Conservation (phyloP, 164 flowering plant genomes). For the Piper longum region DNA sequence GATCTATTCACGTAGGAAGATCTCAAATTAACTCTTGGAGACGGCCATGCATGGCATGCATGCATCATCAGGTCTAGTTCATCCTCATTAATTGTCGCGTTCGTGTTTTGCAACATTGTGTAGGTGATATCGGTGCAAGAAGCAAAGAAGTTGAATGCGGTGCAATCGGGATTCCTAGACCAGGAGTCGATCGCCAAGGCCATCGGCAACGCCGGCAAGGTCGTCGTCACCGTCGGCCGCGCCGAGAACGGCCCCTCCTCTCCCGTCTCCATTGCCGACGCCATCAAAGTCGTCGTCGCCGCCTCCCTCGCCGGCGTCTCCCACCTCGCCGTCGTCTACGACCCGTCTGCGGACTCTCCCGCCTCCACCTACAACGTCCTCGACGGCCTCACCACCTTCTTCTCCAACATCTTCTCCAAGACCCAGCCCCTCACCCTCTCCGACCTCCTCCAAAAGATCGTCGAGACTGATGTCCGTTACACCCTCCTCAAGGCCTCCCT, state of each 20-base stretch:
- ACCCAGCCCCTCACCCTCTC: conserved; percentile 43
- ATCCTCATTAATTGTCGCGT: too few relatives aligned
- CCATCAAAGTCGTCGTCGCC: conserved; percentile 58
- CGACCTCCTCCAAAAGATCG: conserved; percentile 48
- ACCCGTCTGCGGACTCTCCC: conserved; percentile 11
- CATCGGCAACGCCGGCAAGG: conserved; percentile 88
- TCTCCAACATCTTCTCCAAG: conserved; percentile 57
- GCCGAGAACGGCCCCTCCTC: conserved; percentile 54
- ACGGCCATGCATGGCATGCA: too few relatives aligned
- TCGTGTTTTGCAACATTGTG: background rate
- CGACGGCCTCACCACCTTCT: conserved; percentile 65
- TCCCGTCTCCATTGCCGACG: conserved; percentile 48
- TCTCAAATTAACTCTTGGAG: too few relatives aligned
- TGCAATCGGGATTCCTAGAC: conserved; percentile 46
- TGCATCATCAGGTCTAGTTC: too few relatives aligned
- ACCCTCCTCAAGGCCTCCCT: conserved; percentile 64
- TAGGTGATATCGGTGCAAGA: conserved; percentile 75
- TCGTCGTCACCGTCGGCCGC: conserved; percentile 77
- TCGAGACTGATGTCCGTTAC: conserved; percentile 48
- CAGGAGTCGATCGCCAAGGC: conserved; percentile 75
- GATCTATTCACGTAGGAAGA: too few relatives aligned
- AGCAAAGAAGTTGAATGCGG: conserved; percentile 68
- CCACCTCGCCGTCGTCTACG: conserved; percentile 71
- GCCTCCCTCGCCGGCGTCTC: conserved; percentile 70
- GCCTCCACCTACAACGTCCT: conserved; percentile 50